phyloP scores from a whole-genome alignment of 495 filamentous ascomycete species.

The Podospora didyma region DNA sequence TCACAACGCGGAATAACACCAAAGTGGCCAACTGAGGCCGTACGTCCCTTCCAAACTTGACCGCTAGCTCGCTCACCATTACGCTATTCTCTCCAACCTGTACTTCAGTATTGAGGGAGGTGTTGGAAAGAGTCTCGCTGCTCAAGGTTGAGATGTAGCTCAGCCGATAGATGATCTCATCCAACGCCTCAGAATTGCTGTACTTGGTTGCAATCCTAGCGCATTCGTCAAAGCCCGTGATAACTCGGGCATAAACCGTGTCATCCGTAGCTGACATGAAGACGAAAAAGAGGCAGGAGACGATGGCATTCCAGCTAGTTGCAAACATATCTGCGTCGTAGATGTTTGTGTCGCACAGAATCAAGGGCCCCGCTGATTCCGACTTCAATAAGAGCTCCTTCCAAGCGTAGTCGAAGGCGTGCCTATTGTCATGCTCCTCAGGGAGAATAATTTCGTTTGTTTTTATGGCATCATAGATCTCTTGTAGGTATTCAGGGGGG shows the following conservation, averaged over 20 bases:
- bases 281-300: constrained; percentile 93
- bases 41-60: constrained; percentile 93
- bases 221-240: constrained; percentile 93
- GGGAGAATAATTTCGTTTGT: constrained; percentile 93
- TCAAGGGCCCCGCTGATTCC: constrained; percentile 65
- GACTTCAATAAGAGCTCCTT: constrained; percentile 88
- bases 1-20: constrained; percentile 86
- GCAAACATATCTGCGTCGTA: constrained; percentile 98
- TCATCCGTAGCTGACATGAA: constrained; percentile 99
- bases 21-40: constrained; percentile 90
- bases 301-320: constrained; percentile 90
- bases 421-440: constrained; percentile 93
- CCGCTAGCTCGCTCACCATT: constrained; percentile 98
- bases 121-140: constrained; percentile 69
- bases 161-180: constrained; percentile 85
- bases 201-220: constrained; percentile 89
- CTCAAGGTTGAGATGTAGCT: constrained; percentile 86
- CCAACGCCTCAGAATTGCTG: constrained; percentile 76
- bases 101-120: constrained; percentile 90
- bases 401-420: constrained; percentile 97
- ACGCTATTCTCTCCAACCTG: constrained; percentile 88
- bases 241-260: constrained; percentile 88
- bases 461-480: constrained; percentile 88
- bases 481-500: constrained; percentile 75
- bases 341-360: constrained; percentile 85